phyloP scores from a whole-genome alignment of 176 grass and related monocot species.

The Metroxylon sagu region DNA sequence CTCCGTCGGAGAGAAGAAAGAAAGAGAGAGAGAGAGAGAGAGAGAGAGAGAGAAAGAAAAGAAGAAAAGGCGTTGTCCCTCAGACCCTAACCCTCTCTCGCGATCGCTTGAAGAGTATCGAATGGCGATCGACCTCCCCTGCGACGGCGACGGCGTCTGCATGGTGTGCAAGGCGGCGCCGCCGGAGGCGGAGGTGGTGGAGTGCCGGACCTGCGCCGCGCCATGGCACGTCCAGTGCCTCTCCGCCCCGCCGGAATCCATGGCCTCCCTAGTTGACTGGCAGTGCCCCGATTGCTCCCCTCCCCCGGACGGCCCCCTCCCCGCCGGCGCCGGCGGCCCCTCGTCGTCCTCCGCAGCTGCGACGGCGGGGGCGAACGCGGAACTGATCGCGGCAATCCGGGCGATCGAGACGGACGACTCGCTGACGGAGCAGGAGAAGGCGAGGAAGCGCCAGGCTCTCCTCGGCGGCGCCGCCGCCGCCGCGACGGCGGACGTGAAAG shows the following conservation, averaged over 20 bases:
- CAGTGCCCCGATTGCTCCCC: slow-evolving; percentile 67
- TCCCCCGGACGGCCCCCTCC: not conserved
- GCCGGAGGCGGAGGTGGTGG: not conserved
- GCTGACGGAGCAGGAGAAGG: slow-evolving; percentile 69
- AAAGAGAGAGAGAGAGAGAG: too few species aligned
- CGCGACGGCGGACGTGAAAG: not conserved
- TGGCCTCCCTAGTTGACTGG: slow-evolving; percentile 47
- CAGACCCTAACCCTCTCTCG: not conserved
- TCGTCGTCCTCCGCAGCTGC: not conserved
- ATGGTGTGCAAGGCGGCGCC: slow-evolving; percentile 5
- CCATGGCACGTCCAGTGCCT: slow-evolving; percentile 47
- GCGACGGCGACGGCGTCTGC: slow-evolving; percentile 20
- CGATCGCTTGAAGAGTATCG: slow-evolving; percentile 11
- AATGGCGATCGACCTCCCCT: slow-evolving; percentile 8
- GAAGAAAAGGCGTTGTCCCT: too few species aligned
- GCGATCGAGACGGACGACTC: slow-evolving; percentile 51
- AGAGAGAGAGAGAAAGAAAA: too few species aligned
- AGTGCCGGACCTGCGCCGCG: slow-evolving; percentile 10
- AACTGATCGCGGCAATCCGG: slow-evolving; percentile 55
- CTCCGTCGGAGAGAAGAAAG: too few species aligned
- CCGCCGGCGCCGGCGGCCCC: not conserved
- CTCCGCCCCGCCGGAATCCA: slow-evolving; percentile 38
- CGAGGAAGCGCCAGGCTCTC: slow-evolving; percentile 54
- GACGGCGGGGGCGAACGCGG: not conserved
- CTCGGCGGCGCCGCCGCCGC: slow-evolving; percentile 27